These are phyloP conservation scores for Cyclostephanos invisitatus DNA, from an alignment of 108 stramenopile genomes.

Conservation along the genomic window DNA sequence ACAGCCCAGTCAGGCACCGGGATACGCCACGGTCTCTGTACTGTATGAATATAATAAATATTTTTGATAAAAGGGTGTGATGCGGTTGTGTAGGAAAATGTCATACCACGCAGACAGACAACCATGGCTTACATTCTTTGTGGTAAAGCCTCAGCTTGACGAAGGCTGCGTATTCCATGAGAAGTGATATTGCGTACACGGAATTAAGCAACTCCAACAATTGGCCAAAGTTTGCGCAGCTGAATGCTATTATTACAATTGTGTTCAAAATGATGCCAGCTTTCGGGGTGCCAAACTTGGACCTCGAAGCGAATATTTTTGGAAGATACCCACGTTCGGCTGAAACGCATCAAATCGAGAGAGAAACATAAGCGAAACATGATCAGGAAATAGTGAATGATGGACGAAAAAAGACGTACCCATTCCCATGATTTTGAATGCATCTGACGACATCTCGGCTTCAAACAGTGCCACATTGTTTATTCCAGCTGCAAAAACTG, in stretches of 20 bases:
- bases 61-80: background rate
- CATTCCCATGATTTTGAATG: slow-evolving; percentile 94
- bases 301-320: slow-evolving; percentile 74
- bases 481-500: slow-evolving; percentile 88
- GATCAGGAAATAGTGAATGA: background rate
- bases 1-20: slow-evolving; percentile 54
- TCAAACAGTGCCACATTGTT: slow-evolving; percentile 90
- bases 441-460: slow-evolving; percentile 91
- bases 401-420: slow-evolving; percentile 30
- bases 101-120: background rate
- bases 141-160: slow-evolving; percentile 75
- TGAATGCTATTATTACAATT: slow-evolving; percentile 69
- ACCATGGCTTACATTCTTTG: slow-evolving; percentile 40
- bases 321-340: slow-evolving; percentile 87
- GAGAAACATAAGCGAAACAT: background rate
- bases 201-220: slow-evolving; percentile 94
- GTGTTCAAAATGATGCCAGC: slow-evolving; percentile 82
- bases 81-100: background rate
- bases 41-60: background rate
- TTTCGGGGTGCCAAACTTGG: slow-evolving; percentile 87
- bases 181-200: slow-evolving; percentile 77
- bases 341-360: background rate
- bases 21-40: slow-evolving; percentile 48
- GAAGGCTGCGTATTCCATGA: slow-evolving; percentile 94
- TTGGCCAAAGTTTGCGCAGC: slow-evolving; percentile 71